Base-by-base conservation (phyloP, 768 basidiomycete species). In the Mycena vulgaris region DNA sequence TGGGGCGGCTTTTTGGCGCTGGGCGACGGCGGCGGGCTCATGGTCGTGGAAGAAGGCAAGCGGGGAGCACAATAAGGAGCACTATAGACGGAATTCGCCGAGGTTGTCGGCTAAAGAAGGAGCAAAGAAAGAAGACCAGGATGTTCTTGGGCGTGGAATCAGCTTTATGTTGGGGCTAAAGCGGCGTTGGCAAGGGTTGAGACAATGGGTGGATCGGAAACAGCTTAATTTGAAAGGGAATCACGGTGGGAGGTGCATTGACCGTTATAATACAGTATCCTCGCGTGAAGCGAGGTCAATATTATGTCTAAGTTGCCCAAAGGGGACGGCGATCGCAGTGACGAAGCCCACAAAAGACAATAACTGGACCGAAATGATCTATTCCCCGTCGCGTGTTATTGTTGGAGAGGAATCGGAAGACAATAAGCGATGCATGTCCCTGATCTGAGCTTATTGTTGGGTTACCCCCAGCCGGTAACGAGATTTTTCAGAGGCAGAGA, bases 391-490 rank as follows among this genome's bases (percentile, higher is more conserved):
- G 40, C 33, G 40, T 39, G 63, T 59, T 69, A 69, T 69, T 69
- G 68, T 69, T 59, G 23, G 47, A 48, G 25, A 19, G 8, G 47
- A 48, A 63, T 51, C 17, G n/a, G 40, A 63, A 69, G 56, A 69
- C 68, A 69, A 69, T 69, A 63, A 58, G 45, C 45, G 37, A 55
- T 48, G 6, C 45, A 13, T 21, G 40, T 25, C 33, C n/a, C 23
- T 69, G 68, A 69, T 69, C 68, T 58, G 39, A 28, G 13, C 60
- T 58, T 63, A 69, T 69, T 69, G 68, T 69, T 48, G 19, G 47
- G 11, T 59, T 67, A n/a, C n/a, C 52, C 47, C 60, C 37, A 28
- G 45, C 40, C 60, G 35, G 35, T 23, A 28, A 28, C 47, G 16
- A 55, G 39, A 40, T 21, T 52, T 52, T 60, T 40, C 16, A 27